Conservation (phyloP, 208 protist species). For the Zelonia costaricensis region DNA sequence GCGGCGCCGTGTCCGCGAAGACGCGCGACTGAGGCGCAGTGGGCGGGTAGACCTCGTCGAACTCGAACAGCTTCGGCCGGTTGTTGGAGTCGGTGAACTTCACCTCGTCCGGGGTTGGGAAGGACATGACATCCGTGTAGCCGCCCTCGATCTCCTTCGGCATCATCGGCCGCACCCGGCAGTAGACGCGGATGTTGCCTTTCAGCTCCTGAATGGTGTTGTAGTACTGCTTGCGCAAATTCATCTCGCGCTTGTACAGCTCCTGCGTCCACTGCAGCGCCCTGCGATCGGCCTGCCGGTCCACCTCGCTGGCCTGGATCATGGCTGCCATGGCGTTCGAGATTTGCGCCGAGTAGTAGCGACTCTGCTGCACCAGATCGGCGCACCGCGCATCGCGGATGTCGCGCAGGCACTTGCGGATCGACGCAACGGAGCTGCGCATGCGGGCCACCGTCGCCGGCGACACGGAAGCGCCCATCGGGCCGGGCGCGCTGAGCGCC, state of each 20-base stretch:
- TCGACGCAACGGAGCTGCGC: conserved; percentile 51
- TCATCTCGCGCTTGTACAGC: conserved; percentile 91
- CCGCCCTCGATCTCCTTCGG: conserved; percentile 74
- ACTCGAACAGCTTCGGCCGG: conserved; percentile 89
- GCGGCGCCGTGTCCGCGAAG: conserved; percentile 92
- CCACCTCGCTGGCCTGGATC: conserved; percentile 63
- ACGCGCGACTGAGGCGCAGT: conserved; percentile 76
- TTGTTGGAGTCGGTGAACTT: conserved; percentile 75
- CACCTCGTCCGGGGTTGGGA: conserved; percentile 76
- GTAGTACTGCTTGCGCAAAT: conserved; percentile 93
- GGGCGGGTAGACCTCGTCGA: conserved; percentile 90
- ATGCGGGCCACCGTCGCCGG: conserved; percentile 41
- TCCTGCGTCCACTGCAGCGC: conserved; percentile 88
- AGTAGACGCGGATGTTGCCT: conserved; percentile 95
- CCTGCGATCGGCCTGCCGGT: conserved; percentile 74
- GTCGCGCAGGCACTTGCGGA: conserved; percentile 69
- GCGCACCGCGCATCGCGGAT: conserved; percentile 61
- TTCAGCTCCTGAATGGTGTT: conserved; percentile 94
- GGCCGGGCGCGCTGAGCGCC: conserved; percentile 4
- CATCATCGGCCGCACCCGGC: conserved; percentile 90
- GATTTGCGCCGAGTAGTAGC: conserved; percentile 70
- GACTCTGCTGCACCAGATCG: conserved; percentile 70
- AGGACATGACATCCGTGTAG: conserved; percentile 81
- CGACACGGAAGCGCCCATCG: conserved; percentile 9
- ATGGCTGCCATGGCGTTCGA: conserved; percentile 76